phyloP scores from a whole-genome alignment of 768 basidiomycete species.

The Trametes meyenii region DNA sequence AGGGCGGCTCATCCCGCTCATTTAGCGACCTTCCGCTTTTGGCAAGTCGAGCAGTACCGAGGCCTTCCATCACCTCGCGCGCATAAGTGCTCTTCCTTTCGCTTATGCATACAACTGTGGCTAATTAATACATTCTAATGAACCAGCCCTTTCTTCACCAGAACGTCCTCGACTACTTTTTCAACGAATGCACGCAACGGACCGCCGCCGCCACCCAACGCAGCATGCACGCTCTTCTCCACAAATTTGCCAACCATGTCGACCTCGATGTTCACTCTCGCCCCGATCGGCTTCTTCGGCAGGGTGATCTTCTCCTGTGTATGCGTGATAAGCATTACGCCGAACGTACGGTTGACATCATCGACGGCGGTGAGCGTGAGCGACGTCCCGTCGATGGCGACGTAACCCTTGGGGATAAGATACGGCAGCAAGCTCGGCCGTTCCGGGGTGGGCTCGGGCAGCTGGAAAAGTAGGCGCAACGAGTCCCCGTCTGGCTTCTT shows the following conservation, averaged over 20 bases:
- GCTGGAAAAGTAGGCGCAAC: constrained; percentile 77
- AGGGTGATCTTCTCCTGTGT: constrained; percentile 89
- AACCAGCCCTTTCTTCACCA: constrained; percentile 48
- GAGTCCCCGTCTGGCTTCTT: constrained; percentile 83
- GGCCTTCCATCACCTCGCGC: background rate
- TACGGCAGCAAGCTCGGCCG: constrained; percentile 74
- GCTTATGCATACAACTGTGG: background rate
- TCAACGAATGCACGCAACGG: constrained; percentile 52
- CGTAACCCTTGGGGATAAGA: constrained; percentile 92
- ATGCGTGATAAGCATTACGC: constrained; percentile 94
- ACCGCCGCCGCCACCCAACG: constrained; percentile 58
- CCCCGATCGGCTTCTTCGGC: constrained; percentile 70
- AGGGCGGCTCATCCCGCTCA: constrained; percentile 18
- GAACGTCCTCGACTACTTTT: constrained; percentile 57
- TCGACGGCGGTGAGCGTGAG: constrained; percentile 86
- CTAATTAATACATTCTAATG: constrained; percentile 5
- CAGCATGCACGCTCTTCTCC: constrained; percentile 76
- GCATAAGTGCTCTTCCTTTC: background rate
- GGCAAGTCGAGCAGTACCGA: constrained; percentile 10
- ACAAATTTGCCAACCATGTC: constrained; percentile 96
- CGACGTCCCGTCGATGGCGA: constrained; percentile 93
- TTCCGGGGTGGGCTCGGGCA: constrained; percentile 59
- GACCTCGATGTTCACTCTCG: constrained; percentile 91
- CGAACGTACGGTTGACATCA: constrained; percentile 64
- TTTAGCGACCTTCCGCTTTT: constrained; percentile 15